These are phyloP conservation scores for Meripilus lineatus DNA, from an alignment of 1,284 basidiomycete genomes.

Conservation along the genomic window DNA sequence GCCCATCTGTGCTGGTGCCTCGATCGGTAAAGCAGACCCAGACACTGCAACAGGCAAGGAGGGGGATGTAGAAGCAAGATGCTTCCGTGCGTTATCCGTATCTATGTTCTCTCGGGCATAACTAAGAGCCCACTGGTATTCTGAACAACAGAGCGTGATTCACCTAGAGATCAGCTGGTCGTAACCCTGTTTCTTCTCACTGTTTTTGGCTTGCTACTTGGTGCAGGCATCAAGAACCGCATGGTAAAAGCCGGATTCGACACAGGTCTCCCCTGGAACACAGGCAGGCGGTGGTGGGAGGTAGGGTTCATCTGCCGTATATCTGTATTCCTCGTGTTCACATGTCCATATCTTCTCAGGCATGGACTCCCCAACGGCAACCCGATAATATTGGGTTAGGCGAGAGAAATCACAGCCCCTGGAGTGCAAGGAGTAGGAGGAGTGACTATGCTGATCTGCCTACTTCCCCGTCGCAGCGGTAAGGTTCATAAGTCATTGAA, in stretches of 20 bases:
- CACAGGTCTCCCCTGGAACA: slow-evolving; percentile 55
- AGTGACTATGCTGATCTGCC: slow-evolving; percentile 40
- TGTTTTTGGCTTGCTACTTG: slow-evolving; percentile 78
- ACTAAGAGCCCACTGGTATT: slow-evolving; percentile 11
- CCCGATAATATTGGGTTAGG: slow-evolving; percentile 45
- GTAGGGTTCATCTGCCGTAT: slow-evolving; percentile 34
- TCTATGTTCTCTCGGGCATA: background rate
- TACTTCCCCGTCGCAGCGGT: slow-evolving; percentile 15
- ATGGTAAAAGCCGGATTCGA: slow-evolving; percentile 74
- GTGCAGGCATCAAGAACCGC: slow-evolving; percentile 77
- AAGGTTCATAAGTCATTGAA: background rate
- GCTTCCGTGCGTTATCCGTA: slow-evolving; percentile 73
- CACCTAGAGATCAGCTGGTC: slow-evolving; percentile 85
- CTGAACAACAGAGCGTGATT: slow-evolving; percentile 64
- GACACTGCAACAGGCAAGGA: slow-evolving; percentile 95
- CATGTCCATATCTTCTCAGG: slow-evolving; percentile 30
- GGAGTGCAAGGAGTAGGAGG: slow-evolving; percentile 22
- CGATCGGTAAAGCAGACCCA: slow-evolving; percentile 81
- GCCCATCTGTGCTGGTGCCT: slow-evolving; percentile 79
- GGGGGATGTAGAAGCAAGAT: slow-evolving; percentile 91
- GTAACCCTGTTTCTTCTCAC: slow-evolving; percentile 87
- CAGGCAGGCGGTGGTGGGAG: slow-evolving; percentile 74
- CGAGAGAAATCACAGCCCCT: slow-evolving; percentile 27
- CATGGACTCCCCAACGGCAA: slow-evolving; percentile 54
- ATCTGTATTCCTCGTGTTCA: slow-evolving; percentile 4